These are phyloP conservation scores for Zymoseptoria ardabiliae DNA, from an alignment of 2,329 filamentous ascomycete genomes.

Conservation along the genomic window DNA sequence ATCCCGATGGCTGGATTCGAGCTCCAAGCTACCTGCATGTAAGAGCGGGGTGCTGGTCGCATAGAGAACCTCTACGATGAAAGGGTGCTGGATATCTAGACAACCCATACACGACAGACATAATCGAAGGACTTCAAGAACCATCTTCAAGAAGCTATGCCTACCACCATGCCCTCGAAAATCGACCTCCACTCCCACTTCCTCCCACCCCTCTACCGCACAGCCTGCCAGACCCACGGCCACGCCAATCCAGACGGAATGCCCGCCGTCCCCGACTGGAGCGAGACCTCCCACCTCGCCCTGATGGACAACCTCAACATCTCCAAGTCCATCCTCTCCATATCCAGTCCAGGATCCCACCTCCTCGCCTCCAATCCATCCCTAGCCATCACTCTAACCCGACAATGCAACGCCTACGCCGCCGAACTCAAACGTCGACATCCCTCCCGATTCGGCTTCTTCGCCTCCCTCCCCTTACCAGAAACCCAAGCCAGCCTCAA, in stretches of 20 bases:
- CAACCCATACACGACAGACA: background rate
- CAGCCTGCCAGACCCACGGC: slow-evolving; percentile 35
- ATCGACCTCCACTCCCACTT: slow-evolving; percentile 47
- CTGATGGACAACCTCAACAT: slow-evolving; percentile 47
- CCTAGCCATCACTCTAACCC: slow-evolving; percentile 33
- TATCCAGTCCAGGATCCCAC: slow-evolving; percentile 48
- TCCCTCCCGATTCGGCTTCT: slow-evolving; percentile 44
- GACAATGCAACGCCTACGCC: slow-evolving; percentile 37
- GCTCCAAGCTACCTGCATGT: background rate
- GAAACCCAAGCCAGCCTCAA: slow-evolving; percentile 40
- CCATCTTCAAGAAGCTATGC: slow-evolving; percentile 1
- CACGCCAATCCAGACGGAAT: slow-evolving; percentile 44
- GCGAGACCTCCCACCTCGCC: slow-evolving; percentile 38
- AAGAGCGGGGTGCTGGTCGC: background rate
- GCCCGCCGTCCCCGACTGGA: slow-evolving; percentile 41
- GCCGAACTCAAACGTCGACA: slow-evolving; percentile 32
- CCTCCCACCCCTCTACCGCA: slow-evolving; percentile 35
- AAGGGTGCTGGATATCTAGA: background rate
- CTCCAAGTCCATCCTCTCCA: slow-evolving; percentile 46
- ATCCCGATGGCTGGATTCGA: background rate
- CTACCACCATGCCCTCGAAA: slow-evolving; percentile 17
- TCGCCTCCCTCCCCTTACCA: slow-evolving; percentile 48
- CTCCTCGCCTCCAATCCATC: slow-evolving; percentile 35
- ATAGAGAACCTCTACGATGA: background rate
- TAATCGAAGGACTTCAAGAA: background rate